Conservation (phyloP, 2,329 filamentous ascomycete species). For the Anisogramma anomala region DNA sequence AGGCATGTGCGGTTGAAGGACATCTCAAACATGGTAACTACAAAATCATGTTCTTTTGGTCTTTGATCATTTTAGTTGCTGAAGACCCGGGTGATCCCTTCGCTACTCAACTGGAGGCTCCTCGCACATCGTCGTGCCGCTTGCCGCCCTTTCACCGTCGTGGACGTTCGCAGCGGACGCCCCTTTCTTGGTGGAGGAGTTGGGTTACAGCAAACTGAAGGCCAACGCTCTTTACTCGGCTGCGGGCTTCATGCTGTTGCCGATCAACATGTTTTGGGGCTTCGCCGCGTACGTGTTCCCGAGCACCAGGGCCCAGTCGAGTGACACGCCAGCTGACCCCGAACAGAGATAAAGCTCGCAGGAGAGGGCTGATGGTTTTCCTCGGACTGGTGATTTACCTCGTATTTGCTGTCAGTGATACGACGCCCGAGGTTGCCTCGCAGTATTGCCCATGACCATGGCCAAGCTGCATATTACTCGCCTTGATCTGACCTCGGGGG, state of each 20-base stretch:
- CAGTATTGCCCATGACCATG: background rate
- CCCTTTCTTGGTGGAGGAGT: constrained; percentile 39
- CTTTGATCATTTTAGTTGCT: background rate
- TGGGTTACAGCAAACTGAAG: constrained; percentile 37
- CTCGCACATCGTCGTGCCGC: constrained; percentile 38
- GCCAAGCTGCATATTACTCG: no score
- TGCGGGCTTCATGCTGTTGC: constrained; percentile 8
- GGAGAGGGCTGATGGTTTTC: constrained; percentile 6
- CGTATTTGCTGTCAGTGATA: constrained; percentile 5
- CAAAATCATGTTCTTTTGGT: background rate
- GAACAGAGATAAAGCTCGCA: constrained; percentile 1
- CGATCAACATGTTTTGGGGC: constrained; percentile 4
- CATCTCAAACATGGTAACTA: constrained; percentile 23
- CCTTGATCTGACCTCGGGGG: no score
- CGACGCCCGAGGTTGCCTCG: no score
- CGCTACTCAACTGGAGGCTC: constrained; percentile 40
- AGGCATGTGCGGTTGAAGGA: constrained; percentile 22
- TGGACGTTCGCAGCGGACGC: constrained; percentile 40
- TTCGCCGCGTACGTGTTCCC: constrained; percentile 1
- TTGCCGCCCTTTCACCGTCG: constrained; percentile 37
- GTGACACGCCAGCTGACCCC: background rate
- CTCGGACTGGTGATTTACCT: background rate
- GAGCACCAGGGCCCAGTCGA: no score
- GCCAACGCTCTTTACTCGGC: constrained; percentile 31
- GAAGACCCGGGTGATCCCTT: background rate